phyloP scores from a whole-genome alignment of 129 eudicot species.

The sunflower (Helianthus annuus) region HanXRQr2.0-SUNRISE NC_035437.2:115608606-115609105 shows the following conservation, averaged over 20 bases:
- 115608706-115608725: conserved; percentile 6
- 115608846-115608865: conserved; percentile 15
- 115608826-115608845: conserved; percentile 2
- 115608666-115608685: no score
- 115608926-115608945: background rate
- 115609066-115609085: background rate
- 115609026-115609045: no score
- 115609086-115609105: conserved; percentile 6
- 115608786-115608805: background rate
- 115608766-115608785: conserved; percentile 1
- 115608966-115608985: no score
- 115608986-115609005: no score
- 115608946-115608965: background rate
- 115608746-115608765: background rate
- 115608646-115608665: background rate
- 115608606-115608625: background rate
- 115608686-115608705: background rate
- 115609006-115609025: no score
- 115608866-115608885: conserved; percentile 12
- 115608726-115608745: conserved; percentile 16
- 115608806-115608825: background rate
- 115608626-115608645: background rate
- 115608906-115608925: background rate
- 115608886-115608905: background rate
- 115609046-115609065: no score